Evolutionary conservation across 306 rosid genomes (phyloP), one percentile per base, ranked within the genome.

Genomic region (Hippophae gyantsensis): DNA sequence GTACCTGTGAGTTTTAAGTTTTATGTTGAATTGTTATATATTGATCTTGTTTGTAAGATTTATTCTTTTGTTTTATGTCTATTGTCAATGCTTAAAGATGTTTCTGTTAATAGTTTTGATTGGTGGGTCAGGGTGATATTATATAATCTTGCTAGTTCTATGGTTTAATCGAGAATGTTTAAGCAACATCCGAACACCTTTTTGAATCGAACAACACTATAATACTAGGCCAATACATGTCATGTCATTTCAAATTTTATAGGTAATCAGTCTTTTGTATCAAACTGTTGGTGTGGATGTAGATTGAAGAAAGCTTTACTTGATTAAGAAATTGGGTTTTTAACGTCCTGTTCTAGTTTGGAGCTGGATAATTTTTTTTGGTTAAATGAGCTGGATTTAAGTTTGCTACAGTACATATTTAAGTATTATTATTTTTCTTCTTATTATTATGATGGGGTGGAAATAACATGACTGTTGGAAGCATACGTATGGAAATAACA

Each of bases 1-100:
- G 62, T 84, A 46, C 83, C 86, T 57, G 97, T 90, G 66, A 77
- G 82, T 64, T 48, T 7, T 42, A 32, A 11, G 13, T 60, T 60
- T 48, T 26, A 5, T 26, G 54, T 61, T 59, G 18, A 6, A 32
- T 47, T 48, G 2, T 13, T 3, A 10, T 50, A 8, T 14, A 46
- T 45, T 48, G 6, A 13, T 41, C 8, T 6, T 57, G 9, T 11
- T 27, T 7, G 13, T 10, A 46, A 46, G 6, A 8, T 32, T 6
- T 51, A 5, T 12, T 32, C 38, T 32, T 32, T 32, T 32, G 12
- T 41, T 57, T 1, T 42, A 11, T 12, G 11, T n/a, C 10, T 41
- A 7, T 42, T 13, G 48, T 3, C 38, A 32, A 32, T 32, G 38
- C 38, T 32, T 32, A 32, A 32, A 32, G 3, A 32, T 32, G 38